A percentile compares a stretch with the other conserved stretches of the same genome.
Evolutionary conservation across 73 alveolate genomes (phyloP).

Genomic region (Breviolum minutum): DNA sequence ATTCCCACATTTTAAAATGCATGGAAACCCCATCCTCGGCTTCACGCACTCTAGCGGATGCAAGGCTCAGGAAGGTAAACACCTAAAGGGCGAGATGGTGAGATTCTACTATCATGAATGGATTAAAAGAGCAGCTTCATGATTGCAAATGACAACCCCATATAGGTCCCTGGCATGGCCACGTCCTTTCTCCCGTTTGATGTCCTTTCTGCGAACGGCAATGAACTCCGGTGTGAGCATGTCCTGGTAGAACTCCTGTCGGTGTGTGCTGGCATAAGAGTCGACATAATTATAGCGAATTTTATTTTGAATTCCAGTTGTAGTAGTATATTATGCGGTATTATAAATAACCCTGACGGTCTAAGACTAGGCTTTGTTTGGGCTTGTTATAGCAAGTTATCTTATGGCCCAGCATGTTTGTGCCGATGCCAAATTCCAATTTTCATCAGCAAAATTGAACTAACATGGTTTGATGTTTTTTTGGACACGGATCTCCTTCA

Average conservation of each 20-base stretch:
- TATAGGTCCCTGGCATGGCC: conserved; percentile 7
- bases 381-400: background rate
- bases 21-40: background rate
- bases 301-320: no score
- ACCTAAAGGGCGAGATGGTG: background rate
- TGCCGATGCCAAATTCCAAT: background rate
- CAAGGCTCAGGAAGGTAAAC: background rate
- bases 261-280: no score
- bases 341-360: no score
- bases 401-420: background rate
- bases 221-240: conserved; percentile 9
- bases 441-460: background rate
- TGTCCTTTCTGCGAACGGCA: background rate
- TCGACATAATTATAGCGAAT: no score
- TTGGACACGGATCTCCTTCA: background rate
- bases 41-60: background rate
- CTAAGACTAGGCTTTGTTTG: no score
- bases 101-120: background rate
- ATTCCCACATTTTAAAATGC: background rate
- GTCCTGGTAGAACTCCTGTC: background rate
- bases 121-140: background rate
- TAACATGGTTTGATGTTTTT: no score
- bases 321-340: no score
- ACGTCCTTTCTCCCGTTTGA: background rate
- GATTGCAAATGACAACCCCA: background rate